These are phyloP conservation scores for Cinnamomum micranthum DNA, from an alignment of 164 flowering plant species.

Conservation along the genomic window DNA sequence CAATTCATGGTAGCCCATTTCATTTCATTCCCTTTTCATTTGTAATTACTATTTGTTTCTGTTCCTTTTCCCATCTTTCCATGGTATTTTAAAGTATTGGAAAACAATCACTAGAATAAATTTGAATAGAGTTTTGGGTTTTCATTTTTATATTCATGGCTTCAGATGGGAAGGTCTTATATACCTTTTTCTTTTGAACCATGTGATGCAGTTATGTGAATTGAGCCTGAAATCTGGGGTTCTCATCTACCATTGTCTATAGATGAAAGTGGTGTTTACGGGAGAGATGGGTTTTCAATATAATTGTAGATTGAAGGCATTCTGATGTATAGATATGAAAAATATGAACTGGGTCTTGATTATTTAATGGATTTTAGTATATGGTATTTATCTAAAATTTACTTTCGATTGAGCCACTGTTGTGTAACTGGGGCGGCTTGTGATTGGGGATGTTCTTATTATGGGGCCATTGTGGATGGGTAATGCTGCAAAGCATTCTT, in stretches of 20 bases:
- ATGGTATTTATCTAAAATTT: too few species aligned
- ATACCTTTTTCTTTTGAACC: neutral
- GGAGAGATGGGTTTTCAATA: neutral
- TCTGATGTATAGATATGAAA: neutral
- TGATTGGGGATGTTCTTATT: too few species aligned
- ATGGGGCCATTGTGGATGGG: too few species aligned
- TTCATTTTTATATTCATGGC: neutral
- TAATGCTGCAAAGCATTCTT: too few species aligned
- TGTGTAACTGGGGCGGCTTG: too few species aligned
- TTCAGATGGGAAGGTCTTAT: neutral
- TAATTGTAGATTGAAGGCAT: neutral
- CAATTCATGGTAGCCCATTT: conserved; percentile 7
- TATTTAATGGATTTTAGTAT: neutral
- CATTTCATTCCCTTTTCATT: neutral
- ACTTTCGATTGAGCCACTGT: too few species aligned
- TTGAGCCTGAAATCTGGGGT: neutral
- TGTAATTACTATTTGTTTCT: neutral
- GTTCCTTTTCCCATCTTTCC: neutral
- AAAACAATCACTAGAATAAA: neutral
- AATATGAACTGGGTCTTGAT: neutral
- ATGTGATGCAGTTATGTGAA: neutral
- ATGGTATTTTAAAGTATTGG: neutral
- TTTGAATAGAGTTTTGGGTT: neutral
- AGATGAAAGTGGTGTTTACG: neutral
- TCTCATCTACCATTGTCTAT: neutral